Conservation (phyloP, 1,284 basidiomycete species). For the Leccinum pachyderme region DNA sequence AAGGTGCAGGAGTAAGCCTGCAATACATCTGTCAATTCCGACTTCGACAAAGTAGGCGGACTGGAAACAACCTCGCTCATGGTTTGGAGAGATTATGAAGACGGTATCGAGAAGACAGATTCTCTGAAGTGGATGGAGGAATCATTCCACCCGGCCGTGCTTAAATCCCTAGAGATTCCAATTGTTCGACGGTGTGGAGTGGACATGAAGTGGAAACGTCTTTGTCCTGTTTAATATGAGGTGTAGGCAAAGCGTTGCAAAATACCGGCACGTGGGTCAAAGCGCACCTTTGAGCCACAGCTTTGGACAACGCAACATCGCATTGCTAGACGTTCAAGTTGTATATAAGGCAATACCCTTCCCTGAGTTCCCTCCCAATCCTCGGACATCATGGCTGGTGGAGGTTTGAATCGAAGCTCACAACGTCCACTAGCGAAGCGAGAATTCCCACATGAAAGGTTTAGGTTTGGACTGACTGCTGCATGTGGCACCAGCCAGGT, state of each 20-base stretch:
- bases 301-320: background rate
- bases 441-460: too few species aligned
- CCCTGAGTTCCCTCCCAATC: too few species aligned
- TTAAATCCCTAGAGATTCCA: slow-evolving; percentile 11
- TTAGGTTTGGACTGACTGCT: too few species aligned
- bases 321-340: too few species aligned
- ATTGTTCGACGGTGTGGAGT: slow-evolving; percentile 9
- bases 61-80: slow-evolving; percentile 15
- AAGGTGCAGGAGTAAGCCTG: slow-evolving; percentile 22
- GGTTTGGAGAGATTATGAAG: background rate
- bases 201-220: slow-evolving; percentile 8
- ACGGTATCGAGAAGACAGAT: slow-evolving; percentile 19
- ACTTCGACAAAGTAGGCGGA: too few species aligned
- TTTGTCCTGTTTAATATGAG: slow-evolving; percentile 8
- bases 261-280: background rate
- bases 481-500: too few species aligned
- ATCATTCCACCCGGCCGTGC: background rate
- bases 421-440: too few species aligned
- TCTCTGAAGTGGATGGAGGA: slow-evolving; percentile 3
- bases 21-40: background rate
- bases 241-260: slow-evolving; percentile 8
- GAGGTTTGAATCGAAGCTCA: too few species aligned
- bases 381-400: too few species aligned
- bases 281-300: background rate
- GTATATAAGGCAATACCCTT: too few species aligned